Evolutionary conservation across 2,329 filamentous ascomycete genomes (phyloP).

Genomic region (Neurospora sp.): DNA sequence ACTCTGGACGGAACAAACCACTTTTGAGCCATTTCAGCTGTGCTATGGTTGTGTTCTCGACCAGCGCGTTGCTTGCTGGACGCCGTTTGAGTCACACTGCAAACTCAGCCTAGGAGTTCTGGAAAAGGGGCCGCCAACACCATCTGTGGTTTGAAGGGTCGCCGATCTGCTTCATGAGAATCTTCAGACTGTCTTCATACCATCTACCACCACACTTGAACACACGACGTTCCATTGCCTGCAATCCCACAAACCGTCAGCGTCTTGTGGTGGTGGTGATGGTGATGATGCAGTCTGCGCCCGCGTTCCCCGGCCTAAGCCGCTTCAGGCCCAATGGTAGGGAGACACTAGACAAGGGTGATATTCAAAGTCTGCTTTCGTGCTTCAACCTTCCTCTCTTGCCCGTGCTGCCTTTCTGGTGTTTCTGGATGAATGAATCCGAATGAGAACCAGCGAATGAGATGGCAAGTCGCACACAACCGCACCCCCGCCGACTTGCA

Average conservation of each 20-base stretch:
- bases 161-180: neutral
- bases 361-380: constrained; percentile 4
- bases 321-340: constrained; percentile 3
- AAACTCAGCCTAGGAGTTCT: neutral
- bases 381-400: neutral
- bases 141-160: neutral
- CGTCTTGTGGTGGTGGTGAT: neutral
- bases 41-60: constrained; percentile 5
- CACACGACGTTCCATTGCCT: neutral
- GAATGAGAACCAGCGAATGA: neutral
- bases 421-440: constrained; percentile 12
- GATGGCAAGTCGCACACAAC: constrained; percentile 9
- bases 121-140: neutral
- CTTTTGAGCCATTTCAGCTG: neutral
- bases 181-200: neutral
- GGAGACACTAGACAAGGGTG: constrained; percentile 16
- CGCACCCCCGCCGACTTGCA: constrained; percentile 16
- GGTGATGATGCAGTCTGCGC: constrained; percentile 14
- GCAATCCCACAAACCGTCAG: neutral
- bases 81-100: neutral
- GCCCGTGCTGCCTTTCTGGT: constrained; percentile 8
- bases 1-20: neutral
- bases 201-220: neutral
- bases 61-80: constrained; percentile 1
- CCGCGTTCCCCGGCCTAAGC: constrained; percentile 13